Evolutionary conservation across 306 rosid genomes (phyloP).

Genomic region (Arachis stenosperma): DNA sequence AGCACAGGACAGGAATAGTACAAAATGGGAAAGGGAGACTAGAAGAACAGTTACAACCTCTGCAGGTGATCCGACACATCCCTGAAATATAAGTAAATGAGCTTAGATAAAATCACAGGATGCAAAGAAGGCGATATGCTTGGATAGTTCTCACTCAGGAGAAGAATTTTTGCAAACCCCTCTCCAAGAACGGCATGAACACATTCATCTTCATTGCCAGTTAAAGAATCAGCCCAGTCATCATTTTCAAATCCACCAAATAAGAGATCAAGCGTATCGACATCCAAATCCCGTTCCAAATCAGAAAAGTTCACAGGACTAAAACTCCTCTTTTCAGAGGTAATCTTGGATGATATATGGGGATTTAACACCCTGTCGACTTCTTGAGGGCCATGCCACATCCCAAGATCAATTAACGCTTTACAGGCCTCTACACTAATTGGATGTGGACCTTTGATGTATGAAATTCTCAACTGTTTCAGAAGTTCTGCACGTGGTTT

Average conservation of each 20-base stretch:
- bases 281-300: conserved; percentile 48
- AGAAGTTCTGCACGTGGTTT: conserved; percentile 75
- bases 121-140: conserved; percentile 70
- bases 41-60: conserved; percentile 52
- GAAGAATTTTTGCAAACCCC: conserved; percentile 98
- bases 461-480: conserved; percentile 73
- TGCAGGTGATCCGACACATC: conserved; percentile 59
- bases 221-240: conserved; percentile 58
- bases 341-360: conserved; percentile 43
- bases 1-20: conserved; percentile 9
- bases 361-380: conserved; percentile 61
- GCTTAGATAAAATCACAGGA: conserved; percentile 72
- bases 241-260: conserved; percentile 68
- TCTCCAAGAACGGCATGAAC: conserved; percentile 79
- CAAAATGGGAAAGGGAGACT: not conserved
- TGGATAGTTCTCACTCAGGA: conserved; percentile 73
- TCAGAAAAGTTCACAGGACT: conserved; percentile 62
- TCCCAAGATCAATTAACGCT: conserved; percentile 77
- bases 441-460: conserved; percentile 63
- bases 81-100: conserved; percentile 70
- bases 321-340: conserved; percentile 50
- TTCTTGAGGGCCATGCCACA: conserved; percentile 95
- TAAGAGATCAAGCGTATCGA: conserved; percentile 70
- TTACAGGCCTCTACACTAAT: conserved; percentile 75
- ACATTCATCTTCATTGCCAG: conserved; percentile 67